These are phyloP conservation scores for Blepharisma stoltei DNA, from an alignment of 73 alveolate species.

Conservation along the genomic window DNA sequence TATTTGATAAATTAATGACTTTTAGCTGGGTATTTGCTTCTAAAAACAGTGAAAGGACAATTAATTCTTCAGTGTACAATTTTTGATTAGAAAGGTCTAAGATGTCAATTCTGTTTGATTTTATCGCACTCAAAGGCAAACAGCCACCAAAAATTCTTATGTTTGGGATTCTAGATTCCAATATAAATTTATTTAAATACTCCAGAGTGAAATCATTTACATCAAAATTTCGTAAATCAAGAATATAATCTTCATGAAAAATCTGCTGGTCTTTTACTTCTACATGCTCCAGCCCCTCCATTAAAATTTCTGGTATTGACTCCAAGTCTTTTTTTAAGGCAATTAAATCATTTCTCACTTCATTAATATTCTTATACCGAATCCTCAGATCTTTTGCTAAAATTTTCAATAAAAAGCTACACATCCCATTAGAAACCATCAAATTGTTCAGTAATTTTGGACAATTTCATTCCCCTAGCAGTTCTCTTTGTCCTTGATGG, in stretches of 20 bases:
- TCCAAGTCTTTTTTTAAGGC: neutral
- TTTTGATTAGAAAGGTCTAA: slow-evolving; percentile 11
- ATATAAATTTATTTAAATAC: slow-evolving; percentile 17
- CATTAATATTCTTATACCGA: neutral
- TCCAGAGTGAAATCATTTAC: slow-evolving; percentile 28
- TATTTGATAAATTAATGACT: neutral
- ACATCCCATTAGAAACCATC: slow-evolving; percentile 19
- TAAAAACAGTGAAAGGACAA: neutral
- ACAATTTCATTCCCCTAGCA: neutral
- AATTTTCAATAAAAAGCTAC: slow-evolving; percentile 17
- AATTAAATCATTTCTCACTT: neutral
- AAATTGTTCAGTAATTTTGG: neutral
- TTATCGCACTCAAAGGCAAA: slow-evolving; percentile 18
- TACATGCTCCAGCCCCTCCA: slow-evolving; percentile 1
- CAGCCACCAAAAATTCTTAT: slow-evolving; percentile 26
- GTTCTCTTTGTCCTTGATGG: neutral
- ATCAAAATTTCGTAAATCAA: slow-evolving; percentile 6
- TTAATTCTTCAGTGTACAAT: slow-evolving; percentile 16
- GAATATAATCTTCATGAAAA: neutral
- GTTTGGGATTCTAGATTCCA: slow-evolving; percentile 14
- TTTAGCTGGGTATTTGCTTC: neutral
- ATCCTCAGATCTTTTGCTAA: neutral
- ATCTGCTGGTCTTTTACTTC: neutral
- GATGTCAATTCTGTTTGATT: neutral
- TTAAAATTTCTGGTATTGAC: neutral